Evolutionary conservation across 371 early-diverging fungal species (phyloP).

Genomic region (Capillidium heterosporum): DNA sequence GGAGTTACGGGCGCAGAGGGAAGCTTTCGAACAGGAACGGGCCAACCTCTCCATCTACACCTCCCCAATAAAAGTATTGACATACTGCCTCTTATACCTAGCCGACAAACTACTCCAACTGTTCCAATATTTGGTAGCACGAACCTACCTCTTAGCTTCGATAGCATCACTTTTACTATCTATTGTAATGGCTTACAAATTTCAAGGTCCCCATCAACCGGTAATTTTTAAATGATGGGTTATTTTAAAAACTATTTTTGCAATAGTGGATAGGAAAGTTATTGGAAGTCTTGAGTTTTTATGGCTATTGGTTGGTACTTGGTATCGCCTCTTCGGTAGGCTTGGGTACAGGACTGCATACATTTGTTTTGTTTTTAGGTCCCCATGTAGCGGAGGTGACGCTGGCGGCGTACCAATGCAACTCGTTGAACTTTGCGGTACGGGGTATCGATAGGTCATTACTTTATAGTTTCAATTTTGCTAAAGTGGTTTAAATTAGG

Average conservation of each 20-base stretch:
- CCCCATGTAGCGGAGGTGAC: slow-evolving; percentile 78
- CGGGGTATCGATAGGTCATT: slow-evolving; percentile 33
- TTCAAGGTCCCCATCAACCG: slow-evolving; percentile 7
- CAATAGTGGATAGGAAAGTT: background rate
- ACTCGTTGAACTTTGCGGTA: slow-evolving; percentile 39
- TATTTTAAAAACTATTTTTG: background rate
- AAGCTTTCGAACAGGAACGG: background rate
- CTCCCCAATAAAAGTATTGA: slow-evolving; percentile 2
- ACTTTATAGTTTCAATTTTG: background rate
- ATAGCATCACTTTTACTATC: background rate
- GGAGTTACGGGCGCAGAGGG: background rate
- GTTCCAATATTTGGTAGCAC: background rate
- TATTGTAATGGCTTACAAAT: background rate
- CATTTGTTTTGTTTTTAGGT: slow-evolving; percentile 78
- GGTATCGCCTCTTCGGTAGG: slow-evolving; percentile 82
- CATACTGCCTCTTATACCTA: slow-evolving; percentile 2
- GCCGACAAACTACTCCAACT: slow-evolving; percentile 3
- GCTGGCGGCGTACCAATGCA: slow-evolving; percentile 59
- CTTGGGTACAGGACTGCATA: slow-evolving; percentile 81
- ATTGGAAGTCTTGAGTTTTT: slow-evolving; percentile 19
- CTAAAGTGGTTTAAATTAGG: slow-evolving; percentile 8
- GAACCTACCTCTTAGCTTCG: background rate
- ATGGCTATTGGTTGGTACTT: slow-evolving; percentile 66
- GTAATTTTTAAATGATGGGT: slow-evolving; percentile 4
- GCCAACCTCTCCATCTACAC: slow-evolving; percentile 3